A percentile compares a stretch with the other conserved stretches of the same genome.
phyloP scores from a whole-genome alignment of 1,284 basidiomycete species.

The Pholiota adiposa region DNA sequence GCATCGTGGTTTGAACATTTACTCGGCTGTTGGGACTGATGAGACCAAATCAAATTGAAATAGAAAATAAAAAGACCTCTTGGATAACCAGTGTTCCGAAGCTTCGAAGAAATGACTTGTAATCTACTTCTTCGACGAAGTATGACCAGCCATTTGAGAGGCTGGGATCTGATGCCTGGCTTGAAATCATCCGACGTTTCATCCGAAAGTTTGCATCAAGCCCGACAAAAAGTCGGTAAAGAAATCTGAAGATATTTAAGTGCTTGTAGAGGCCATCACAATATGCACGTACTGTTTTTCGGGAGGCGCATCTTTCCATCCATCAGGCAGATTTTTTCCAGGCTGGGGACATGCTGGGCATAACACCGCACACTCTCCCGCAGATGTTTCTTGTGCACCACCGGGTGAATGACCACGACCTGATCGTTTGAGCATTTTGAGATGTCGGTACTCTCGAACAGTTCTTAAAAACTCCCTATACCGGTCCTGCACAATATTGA shows the following conservation, averaged over 20 bases:
- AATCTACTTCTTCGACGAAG: slow-evolving; percentile 20
- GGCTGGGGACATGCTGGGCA: slow-evolving; percentile 37
- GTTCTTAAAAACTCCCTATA: slow-evolving; percentile 22
- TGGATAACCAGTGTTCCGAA: slow-evolving; percentile 10
- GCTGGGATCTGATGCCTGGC: slow-evolving; percentile 14
- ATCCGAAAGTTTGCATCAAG: slow-evolving; percentile 24
- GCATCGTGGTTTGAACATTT: slow-evolving; percentile 28
- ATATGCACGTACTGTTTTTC: slow-evolving; percentile 20
- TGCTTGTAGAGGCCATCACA: not conserved
- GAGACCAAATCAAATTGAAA: not conserved
- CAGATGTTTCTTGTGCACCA: slow-evolving; percentile 24
- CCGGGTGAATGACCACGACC: slow-evolving; percentile 26
- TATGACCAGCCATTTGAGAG: slow-evolving; percentile 21
- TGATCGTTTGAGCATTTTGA: slow-evolving; percentile 27
- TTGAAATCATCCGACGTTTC: slow-evolving; percentile 20
- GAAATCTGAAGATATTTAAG: slow-evolving; percentile 5
- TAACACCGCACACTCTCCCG: slow-evolving; percentile 28
- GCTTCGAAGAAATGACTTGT: slow-evolving; percentile 13
- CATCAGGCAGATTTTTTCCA: slow-evolving; percentile 27
- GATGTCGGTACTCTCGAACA: slow-evolving; percentile 25
- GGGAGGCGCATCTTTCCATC: slow-evolving; percentile 23
- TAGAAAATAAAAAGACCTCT: slow-evolving; percentile 3
- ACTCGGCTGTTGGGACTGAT: slow-evolving; percentile 3
- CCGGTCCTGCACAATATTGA: slow-evolving; percentile 22
- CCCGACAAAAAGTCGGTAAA: slow-evolving; percentile 18